phyloP scores from a whole-genome alignment of 129 eudicot genomes.

The Saussurea involucrata region DNA sequence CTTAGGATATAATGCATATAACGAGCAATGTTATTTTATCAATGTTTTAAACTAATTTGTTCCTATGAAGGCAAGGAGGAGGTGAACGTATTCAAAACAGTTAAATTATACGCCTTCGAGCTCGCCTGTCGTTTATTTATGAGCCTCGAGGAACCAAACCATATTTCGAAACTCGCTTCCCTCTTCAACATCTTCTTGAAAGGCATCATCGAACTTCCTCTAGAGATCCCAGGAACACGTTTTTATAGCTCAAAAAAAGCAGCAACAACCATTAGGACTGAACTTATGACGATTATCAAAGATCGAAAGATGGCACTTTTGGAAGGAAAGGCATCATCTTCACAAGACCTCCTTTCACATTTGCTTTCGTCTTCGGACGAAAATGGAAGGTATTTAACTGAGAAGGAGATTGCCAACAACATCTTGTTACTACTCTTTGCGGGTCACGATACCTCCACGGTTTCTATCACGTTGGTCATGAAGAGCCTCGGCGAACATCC shows the following conservation, averaged over 20 bases:
- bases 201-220: constrained; percentile 11
- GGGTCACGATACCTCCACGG: constrained; percentile 22
- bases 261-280: background rate
- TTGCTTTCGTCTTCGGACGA: constrained; percentile 15
- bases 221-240: constrained; percentile 14
- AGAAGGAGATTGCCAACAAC: constrained; percentile 14
- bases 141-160: constrained; percentile 16
- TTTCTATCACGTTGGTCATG: constrained; percentile 15
- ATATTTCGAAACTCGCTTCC: background rate
- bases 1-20: constrained; percentile 47
- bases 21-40: too few relatives aligned
- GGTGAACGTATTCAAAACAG: background rate
- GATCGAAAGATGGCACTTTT: background rate
- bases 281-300: constrained; percentile 3
- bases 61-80: background rate
- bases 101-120: constrained; percentile 6
- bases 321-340: background rate
- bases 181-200: background rate
- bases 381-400: background rate
- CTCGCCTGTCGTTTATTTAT: constrained; percentile 17
- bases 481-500: constrained; percentile 20
- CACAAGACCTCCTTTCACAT: constrained; percentile 9
- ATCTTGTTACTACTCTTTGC: constrained; percentile 21
- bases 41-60: background rate
- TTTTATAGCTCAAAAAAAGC: constrained; percentile 10